Conservation (phyloP, 2,329 filamentous ascomycete genomes). For the Diplodia scrobiculata region DNA sequence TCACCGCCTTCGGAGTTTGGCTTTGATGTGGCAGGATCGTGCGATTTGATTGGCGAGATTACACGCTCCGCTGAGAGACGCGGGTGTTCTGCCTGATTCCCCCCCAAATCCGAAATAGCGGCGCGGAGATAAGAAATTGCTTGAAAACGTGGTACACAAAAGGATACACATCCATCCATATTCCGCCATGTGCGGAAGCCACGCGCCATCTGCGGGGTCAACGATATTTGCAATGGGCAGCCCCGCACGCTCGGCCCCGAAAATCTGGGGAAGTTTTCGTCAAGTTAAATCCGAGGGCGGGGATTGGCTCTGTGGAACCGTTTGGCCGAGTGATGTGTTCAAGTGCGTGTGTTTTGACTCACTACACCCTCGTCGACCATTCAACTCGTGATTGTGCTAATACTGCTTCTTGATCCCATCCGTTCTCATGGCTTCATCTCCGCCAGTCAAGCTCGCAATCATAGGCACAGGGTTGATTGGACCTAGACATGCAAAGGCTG, state of each 20-base stretch:
- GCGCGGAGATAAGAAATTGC: too few species aligned
- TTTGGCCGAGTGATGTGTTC: not conserved
- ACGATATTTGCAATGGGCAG: not conserved
- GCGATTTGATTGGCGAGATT: too few species aligned
- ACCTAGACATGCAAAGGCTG: slow-evolving; percentile 53
- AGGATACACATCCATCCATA: not conserved
- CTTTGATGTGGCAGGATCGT: too few species aligned
- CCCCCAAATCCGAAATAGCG: too few species aligned
- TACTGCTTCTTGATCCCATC: not conserved
- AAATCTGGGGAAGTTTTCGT: slow-evolving; percentile 14
- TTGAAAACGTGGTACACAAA: too few species aligned
- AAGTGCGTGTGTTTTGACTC: not conserved
- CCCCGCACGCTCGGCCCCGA: not conserved
- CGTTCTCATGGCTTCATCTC: slow-evolving; percentile 25
- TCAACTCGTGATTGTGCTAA: too few species aligned
- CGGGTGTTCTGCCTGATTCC: too few species aligned
- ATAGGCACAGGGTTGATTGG: slow-evolving; percentile 56
- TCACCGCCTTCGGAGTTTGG: too few species aligned
- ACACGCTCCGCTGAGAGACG: too few species aligned
- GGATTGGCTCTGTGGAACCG: slow-evolving; percentile 6
- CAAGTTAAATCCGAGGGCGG: not conserved
- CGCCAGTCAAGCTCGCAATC: slow-evolving; percentile 48
- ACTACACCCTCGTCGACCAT: too few species aligned
- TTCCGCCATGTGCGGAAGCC: slow-evolving; percentile 16
- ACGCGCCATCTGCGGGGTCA: slow-evolving; percentile 10